A percentile compares a stretch with the other conserved stretches of the same genome.
These are phyloP conservation scores for Usnea hakonensis DNA, from an alignment of 495 filamentous ascomycete species.

Conservation along the genomic window DNA sequence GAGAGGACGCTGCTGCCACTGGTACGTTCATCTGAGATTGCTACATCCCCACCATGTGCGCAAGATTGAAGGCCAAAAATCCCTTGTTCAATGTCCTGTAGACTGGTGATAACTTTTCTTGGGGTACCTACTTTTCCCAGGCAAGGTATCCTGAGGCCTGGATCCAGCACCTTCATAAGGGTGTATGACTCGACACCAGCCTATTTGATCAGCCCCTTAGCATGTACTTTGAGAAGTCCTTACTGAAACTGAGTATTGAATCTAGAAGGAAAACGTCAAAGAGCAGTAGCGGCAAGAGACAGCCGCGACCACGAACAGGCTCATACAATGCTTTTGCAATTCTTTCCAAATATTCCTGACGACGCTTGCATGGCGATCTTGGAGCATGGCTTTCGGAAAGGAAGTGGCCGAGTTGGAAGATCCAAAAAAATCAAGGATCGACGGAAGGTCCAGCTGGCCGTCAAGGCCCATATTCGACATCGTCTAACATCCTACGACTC, in stretches of 20 bases:
- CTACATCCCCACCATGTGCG: neutral
- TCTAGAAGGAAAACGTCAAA: conserved; percentile 5
- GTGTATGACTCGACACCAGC: neutral
- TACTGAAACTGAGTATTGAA: neutral
- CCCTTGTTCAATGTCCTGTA: neutral
- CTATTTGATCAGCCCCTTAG: neutral
- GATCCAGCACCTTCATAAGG: too few relatives aligned
- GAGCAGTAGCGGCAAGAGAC: conserved; percentile 7
- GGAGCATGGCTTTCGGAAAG: conserved; percentile 14
- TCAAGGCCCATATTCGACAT: conserved; percentile 77
- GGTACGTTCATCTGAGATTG: neutral
- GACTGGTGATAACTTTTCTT: neutral
- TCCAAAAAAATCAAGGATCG: neutral
- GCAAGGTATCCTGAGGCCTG: neutral
- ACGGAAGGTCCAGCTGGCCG: conserved; percentile 45
- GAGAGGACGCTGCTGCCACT: conserved; percentile 6
- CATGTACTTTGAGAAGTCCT: neutral
- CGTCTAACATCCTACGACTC: conserved; percentile 74
- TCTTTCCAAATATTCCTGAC: conserved; percentile 4
- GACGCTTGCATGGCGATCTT: neutral
- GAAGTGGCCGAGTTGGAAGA: conserved; percentile 7
- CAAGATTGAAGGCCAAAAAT: too few relatives aligned
- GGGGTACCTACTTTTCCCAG: neutral
- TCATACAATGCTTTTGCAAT: neutral
- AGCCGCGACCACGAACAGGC: neutral